phyloP scores from a whole-genome alignment of 2,329 filamentous ascomycete species.

The Cladobotryum mycophilum region DNA sequence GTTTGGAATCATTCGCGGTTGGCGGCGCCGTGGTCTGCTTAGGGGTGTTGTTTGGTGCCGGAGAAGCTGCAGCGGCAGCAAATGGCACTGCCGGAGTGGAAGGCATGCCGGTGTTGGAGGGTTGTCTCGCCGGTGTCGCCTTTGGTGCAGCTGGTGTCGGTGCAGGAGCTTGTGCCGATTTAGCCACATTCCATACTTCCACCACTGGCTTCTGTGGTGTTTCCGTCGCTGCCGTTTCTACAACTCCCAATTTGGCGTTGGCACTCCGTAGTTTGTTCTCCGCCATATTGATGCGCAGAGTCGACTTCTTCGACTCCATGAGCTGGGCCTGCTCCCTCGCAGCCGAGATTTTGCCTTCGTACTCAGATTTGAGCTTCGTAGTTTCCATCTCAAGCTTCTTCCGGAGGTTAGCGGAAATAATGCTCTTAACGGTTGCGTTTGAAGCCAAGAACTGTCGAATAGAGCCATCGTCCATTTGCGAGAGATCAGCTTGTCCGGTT shows the following conservation, averaged over 20 bases:
- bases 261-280: constrained; percentile 61
- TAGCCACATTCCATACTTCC: constrained; percentile 82
- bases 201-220: constrained; percentile 77
- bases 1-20: not conserved
- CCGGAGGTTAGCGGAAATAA: constrained; percentile 57
- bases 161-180: constrained; percentile 37
- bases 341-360: constrained; percentile 46
- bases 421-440: constrained; percentile 52
- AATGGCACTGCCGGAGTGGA: constrained; percentile 1
- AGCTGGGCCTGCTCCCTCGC: constrained; percentile 60
- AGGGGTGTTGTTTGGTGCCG: not conserved
- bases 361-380: constrained; percentile 52
- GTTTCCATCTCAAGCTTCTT: constrained; percentile 63
- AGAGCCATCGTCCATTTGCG: constrained; percentile 47
- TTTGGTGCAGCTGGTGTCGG: constrained; percentile 19
- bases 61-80: constrained; percentile 4
- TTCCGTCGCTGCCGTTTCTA: constrained; percentile 75
- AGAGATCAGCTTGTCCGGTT: constrained; percentile 36
- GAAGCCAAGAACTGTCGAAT: constrained; percentile 51
- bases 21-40: constrained; percentile 14
- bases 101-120: constrained; percentile 15
- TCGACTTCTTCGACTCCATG: constrained; percentile 68
- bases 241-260: constrained; percentile 67
- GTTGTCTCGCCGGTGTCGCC: constrained; percentile 19
- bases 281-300: constrained; percentile 70